Evolutionary conservation across 2,329 filamentous ascomycete genomes (phyloP).

Genomic region (Fusarium sp.): DNA sequence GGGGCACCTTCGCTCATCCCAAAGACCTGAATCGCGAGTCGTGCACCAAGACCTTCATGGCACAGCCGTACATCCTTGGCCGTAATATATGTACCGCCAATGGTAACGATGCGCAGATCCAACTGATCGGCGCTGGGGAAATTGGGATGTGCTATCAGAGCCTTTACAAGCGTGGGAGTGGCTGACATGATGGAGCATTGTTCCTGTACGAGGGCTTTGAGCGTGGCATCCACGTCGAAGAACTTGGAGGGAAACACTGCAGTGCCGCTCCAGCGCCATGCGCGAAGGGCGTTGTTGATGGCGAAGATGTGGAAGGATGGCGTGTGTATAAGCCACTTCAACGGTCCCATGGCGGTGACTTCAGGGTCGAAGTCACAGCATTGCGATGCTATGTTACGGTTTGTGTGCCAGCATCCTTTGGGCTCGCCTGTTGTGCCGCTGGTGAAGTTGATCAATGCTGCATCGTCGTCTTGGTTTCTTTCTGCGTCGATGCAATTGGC

Average conservation of each 20-base stretch:
- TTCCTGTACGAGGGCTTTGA: slow-evolving; percentile 51
- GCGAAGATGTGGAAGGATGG: slow-evolving; percentile 57
- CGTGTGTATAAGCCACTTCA: slow-evolving; percentile 57
- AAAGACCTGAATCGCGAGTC: slow-evolving; percentile 55
- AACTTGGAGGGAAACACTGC: slow-evolving; percentile 54
- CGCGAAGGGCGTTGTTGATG: slow-evolving; percentile 56
- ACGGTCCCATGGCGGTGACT: slow-evolving; percentile 45
- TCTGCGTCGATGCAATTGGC: neutral
- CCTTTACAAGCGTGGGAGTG: slow-evolving; percentile 55
- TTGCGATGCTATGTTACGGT: slow-evolving; percentile 56
- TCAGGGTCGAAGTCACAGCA: slow-evolving; percentile 55
- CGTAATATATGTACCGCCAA: slow-evolving; percentile 52
- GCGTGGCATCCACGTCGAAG: slow-evolving; percentile 53
- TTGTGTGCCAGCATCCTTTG: slow-evolving; percentile 61
- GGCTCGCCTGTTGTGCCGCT: slow-evolving; percentile 64
- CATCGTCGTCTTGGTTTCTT: slow-evolving; percentile 35
- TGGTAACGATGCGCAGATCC: slow-evolving; percentile 52
- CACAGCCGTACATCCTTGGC: slow-evolving; percentile 53
- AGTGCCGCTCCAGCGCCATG: slow-evolving; percentile 53
- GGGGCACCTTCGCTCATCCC: slow-evolving; percentile 62
- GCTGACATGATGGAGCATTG: slow-evolving; percentile 57
- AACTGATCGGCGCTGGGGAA: slow-evolving; percentile 48
- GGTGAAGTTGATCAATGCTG: slow-evolving; percentile 61
- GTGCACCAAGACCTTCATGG: slow-evolving; percentile 50
- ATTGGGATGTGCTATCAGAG: slow-evolving; percentile 49